Evolutionary conservation across 768 basidiomycete species (phyloP).

Genomic region (Boletellus ananiceps): DNA sequence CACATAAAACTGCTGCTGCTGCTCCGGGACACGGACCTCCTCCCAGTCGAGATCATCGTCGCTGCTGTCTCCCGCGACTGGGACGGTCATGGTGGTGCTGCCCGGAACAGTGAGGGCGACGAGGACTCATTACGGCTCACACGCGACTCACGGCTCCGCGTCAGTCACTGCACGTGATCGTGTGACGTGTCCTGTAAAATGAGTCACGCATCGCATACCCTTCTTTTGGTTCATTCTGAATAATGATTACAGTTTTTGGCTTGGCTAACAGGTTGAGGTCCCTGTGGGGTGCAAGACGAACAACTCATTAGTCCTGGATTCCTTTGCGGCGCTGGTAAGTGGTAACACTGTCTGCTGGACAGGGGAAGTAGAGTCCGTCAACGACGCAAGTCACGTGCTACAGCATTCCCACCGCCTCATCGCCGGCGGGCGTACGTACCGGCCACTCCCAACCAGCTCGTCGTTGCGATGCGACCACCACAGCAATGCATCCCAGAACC

Average conservation of each 20-base stretch:
- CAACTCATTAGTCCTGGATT: no score
- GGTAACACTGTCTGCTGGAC: no score
- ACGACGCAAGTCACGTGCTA: no score
- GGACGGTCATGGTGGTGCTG: slow-evolving; percentile 12
- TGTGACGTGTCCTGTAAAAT: background rate
- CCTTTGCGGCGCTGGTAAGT: no score
- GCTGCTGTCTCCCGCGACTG: slow-evolving; percentile 28
- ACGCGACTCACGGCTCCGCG: slow-evolving; percentile 18
- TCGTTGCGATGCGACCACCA: background rate
- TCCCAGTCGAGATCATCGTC: slow-evolving; percentile 82
- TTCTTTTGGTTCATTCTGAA: background rate
- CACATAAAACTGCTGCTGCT: slow-evolving; percentile 13
- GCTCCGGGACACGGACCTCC: slow-evolving; percentile 60
- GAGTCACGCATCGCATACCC: background rate
- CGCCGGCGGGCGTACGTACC: no score
- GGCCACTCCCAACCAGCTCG: background rate
- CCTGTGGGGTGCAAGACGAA: no score
- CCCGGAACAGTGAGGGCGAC: background rate
- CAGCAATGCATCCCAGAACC: background rate
- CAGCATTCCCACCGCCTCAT: no score
- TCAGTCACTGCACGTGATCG: slow-evolving; percentile 20
- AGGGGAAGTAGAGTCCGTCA: no score
- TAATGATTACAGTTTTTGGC: no score
- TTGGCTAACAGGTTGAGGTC: no score
- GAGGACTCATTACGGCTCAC: slow-evolving; percentile 6